phyloP scores from a whole-genome alignment of 371 early-diverging fungal species.

The Apophysomyces variabilis region DNA sequence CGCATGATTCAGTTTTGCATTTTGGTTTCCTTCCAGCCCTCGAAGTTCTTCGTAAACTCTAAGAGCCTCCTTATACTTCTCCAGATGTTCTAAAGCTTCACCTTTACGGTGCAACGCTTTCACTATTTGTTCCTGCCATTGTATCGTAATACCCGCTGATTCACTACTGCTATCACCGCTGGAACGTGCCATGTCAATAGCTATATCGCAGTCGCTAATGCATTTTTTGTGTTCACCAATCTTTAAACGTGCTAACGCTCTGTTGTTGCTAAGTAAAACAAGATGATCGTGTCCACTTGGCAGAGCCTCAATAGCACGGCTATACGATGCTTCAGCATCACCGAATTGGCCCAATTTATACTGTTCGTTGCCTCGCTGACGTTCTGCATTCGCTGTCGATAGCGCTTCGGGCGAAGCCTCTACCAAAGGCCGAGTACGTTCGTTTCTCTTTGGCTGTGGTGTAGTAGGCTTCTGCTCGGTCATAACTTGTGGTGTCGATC shows the following conservation, averaged over 20 bases:
- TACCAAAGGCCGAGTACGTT: conserved; percentile 31
- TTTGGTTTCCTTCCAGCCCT: conserved; percentile 44
- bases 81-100: conserved; percentile 79
- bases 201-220: conserved; percentile 67
- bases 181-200: conserved; percentile 47
- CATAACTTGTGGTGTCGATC: conserved; percentile 17
- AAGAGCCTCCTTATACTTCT: conserved; percentile 78
- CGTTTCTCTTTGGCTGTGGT: conserved; percentile 9
- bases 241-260: conserved; percentile 86
- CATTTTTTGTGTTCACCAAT: conserved; percentile 80
- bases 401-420: conserved; percentile 27
- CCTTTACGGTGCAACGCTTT: conserved; percentile 80
- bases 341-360: conserved; percentile 91
- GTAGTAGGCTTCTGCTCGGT: neutral
- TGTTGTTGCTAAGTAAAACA: conserved; percentile 82
- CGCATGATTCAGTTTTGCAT: conserved; percentile 53
- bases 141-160: conserved; percentile 41
- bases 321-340: conserved; percentile 80
- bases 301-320: conserved; percentile 64
- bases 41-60: conserved; percentile 70
- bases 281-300: conserved; percentile 65
- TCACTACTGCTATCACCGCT: conserved; percentile 32
- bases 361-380: conserved; percentile 75
- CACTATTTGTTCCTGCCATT: conserved; percentile 62
- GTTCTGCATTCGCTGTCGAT: conserved; percentile 44